Base-by-base conservation (phyloP, 371 early-diverging fungal genomes). In the Racocetra persica region DNA sequence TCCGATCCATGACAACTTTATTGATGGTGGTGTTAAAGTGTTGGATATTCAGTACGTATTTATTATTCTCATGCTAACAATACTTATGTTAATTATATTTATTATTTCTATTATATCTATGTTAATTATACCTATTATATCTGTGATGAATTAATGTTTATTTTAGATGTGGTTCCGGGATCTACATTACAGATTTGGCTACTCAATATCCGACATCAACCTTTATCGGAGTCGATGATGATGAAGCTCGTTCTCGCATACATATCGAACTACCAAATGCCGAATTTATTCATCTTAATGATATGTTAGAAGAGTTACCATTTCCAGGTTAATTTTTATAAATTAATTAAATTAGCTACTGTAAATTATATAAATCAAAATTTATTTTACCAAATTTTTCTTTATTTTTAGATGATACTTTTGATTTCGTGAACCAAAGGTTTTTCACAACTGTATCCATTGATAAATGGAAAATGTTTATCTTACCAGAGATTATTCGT, bases 141-240 rank as follows among this genome's bases (percentile, higher is more conserved):
- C n/a, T n/a, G n/a, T n/a, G n/a, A n/a, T n/a, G n/a, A n/a, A 45
- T 45, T 45, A 45, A 45, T 45, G 45, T 45, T 10, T 45, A 45
- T 10, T 8, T 45, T 45, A 45, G 45, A 45, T 45, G 45, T 8
- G 45, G 45, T 45, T 45, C 45, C 45, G 78, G 78, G 16, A 32
- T 38, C 26, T 77, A 51, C 66, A 66, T 77, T 20, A 51, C 38
- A 18, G 52, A 66, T 66, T 16, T 77, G 13, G 62, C 78, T 20
- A 51, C 5, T 4, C 26, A 51, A 16, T 65, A 49, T 65, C 28
- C 63, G 14, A 26, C 22, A 49, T 77, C 78, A 13, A 77, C 78
- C 26, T 77, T 77, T 65, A 41, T 77, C 11, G 78, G 78, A 1
- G 45, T 77, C n/a, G 78, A 77, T 69, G 69, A 41, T 41, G 69